These are phyloP conservation scores for Phytophthora vignae DNA, from an alignment of 352 stramenopile species.

Conservation along the genomic window DNA sequence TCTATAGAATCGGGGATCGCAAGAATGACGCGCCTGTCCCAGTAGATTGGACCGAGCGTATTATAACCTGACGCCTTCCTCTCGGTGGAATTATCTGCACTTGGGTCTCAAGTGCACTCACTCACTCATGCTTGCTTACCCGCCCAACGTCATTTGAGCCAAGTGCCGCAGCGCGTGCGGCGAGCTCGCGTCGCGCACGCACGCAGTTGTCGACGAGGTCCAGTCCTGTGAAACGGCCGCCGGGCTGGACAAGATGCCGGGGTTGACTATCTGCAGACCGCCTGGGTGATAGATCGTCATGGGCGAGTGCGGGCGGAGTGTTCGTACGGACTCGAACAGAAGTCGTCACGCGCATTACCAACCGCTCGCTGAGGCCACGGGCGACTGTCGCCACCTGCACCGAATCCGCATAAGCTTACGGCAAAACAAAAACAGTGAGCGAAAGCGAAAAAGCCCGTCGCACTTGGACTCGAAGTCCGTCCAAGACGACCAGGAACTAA, in stretches of 20 bases:
- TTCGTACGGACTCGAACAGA: not conserved
- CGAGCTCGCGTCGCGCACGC: not conserved
- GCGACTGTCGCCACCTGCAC: no score
- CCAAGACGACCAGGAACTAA: no score
- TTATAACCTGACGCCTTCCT: no score
- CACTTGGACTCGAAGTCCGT: no score
- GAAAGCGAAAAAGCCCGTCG: no score
- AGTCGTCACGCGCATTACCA: no score
- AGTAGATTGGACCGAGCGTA: not conserved
- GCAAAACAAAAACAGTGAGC: no score
- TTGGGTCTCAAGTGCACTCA: not conserved
- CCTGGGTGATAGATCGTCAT: not conserved
- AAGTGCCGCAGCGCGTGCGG: not conserved
- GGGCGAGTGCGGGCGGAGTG: not conserved
- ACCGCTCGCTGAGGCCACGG: no score
- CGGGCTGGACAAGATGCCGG: not conserved
- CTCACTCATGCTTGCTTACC: not conserved
- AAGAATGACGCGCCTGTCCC: slow-evolving; percentile 2
- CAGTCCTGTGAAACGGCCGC: not conserved
- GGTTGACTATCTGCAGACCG: no score
- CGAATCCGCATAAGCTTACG: no score
- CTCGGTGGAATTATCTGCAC: not conserved
- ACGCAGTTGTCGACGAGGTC: not conserved
- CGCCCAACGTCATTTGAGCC: no score
- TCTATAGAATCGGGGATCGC: not conserved